These are phyloP conservation scores for Neurospora sp. DNA, from an alignment of 2,329 filamentous ascomycete species.

Conservation along the genomic window DNA sequence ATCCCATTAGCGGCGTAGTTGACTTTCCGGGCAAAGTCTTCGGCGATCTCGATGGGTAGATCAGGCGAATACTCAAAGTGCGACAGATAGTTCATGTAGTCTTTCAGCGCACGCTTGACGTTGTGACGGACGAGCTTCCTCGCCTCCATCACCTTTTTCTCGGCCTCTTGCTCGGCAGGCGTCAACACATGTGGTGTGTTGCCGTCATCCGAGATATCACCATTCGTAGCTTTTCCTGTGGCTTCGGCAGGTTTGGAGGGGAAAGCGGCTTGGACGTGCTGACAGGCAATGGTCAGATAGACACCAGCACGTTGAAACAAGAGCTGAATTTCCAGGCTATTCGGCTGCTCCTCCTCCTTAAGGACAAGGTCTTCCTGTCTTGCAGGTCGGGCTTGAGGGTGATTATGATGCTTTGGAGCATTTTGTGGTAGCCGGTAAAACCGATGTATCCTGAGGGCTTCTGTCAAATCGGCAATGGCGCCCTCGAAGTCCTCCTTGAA, in stretches of 20 bases:
- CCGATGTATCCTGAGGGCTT: constrained; percentile 48
- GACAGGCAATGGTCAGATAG: constrained; percentile 62
- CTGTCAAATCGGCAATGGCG: constrained; percentile 60
- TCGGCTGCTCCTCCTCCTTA: constrained; percentile 51
- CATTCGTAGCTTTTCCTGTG: background rate
- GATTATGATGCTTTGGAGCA: constrained; percentile 16
- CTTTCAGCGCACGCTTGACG: constrained; percentile 65
- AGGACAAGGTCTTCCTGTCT: constrained; percentile 26
- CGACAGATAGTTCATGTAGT: constrained; percentile 63
- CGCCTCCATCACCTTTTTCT: constrained; percentile 41
- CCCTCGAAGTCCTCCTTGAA: constrained; percentile 67
- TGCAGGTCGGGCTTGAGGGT: constrained; percentile 24
- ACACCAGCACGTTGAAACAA: constrained; percentile 66
- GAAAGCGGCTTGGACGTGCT: constrained; percentile 46
- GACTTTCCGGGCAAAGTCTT: constrained; percentile 47
- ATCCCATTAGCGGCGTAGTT: constrained; percentile 42
- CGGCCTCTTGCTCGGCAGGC: constrained; percentile 35
- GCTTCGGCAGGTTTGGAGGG: background rate
- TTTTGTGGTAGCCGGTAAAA: constrained; percentile 43
- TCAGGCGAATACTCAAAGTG: constrained; percentile 72
- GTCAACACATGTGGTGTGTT: constrained; percentile 22
- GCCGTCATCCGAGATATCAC: constrained; percentile 4
- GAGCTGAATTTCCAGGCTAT: constrained; percentile 63
- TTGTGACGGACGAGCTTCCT: constrained; percentile 62
- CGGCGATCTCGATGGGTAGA: constrained; percentile 47